Evolutionary conservation across 2,329 filamentous ascomycete genomes (phyloP), one percentile per base, ranked within the genome.

Genomic region (Ascochyta pisi): DNA sequence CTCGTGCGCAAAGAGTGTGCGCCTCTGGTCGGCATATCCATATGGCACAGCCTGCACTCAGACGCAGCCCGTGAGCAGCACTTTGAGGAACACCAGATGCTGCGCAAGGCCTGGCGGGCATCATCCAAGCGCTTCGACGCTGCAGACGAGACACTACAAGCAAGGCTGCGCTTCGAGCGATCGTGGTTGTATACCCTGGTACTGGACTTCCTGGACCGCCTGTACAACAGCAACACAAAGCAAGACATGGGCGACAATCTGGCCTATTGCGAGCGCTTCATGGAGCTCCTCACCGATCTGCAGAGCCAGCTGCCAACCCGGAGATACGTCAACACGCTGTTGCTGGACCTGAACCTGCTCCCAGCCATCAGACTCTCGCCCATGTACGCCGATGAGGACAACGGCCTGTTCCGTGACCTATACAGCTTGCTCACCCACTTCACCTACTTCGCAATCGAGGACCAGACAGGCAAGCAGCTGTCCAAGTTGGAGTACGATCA

Each of bases 1-100:
- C 85, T 96, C 52, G 90, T 99, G 45, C 88, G 95, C 60, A 98
- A 97, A 75, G 95, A 99, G 80, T 98, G 95, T 76, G 95, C 94
- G 6, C 92, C 96, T 1, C 81, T 99, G 47, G 94, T 99, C 19
- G 95, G 92, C 12, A 96, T 99, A 66, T 89, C 91, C 1, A 92
- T 95, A 67, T 99, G 95, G 95, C 91, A 98, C 69, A 96, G 96
- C 71, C 79, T 99, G 34, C 90, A 91, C 27, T 90, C 85, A 53
- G 92, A 96, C 31, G 83, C 84, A 55, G 85, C 87, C 60, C 86
- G 92, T 63, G 91, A 96, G 50, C 80, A 81, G 31, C 85, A 87
- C 51, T 82, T 99, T 27, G 87, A 91, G 39, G 87, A 90, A 64
- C 84, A 85, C 42, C 78, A 86, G n/a, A 88, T 91, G 62, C 77